phyloP scores from a whole-genome alignment of 176 grass and related monocot genomes.

The Oryza nivara region DNA sequence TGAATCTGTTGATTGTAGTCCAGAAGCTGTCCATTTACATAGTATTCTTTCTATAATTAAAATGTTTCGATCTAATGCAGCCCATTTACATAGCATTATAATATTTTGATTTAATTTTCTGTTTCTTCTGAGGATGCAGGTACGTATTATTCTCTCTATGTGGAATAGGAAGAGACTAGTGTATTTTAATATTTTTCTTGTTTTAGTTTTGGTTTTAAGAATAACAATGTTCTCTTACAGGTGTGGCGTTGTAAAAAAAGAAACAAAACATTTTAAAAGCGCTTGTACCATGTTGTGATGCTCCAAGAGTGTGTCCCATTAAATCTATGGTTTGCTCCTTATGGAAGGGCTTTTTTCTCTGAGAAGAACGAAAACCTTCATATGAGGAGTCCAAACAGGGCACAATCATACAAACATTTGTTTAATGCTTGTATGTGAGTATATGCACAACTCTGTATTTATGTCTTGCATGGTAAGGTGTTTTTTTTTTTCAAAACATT shows the following conservation, averaged over 20 bases:
- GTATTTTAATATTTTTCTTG: conserved; percentile 11
- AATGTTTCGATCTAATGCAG: background rate
- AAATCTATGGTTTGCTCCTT: conserved; percentile 46
- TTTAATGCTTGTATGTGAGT: conserved; percentile 64
- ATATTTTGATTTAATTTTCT: conserved; percentile 15
- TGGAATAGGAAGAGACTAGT: conserved; percentile 15
- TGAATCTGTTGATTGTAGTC: conserved; percentile 14
- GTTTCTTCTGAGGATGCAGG: conserved; percentile 24
- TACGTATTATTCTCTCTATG: conserved; percentile 22
- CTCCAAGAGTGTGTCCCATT: conserved; percentile 39
- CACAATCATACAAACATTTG: conserved; percentile 53
- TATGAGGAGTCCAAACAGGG: conserved; percentile 51
- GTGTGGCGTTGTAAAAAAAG: conserved; percentile 52
- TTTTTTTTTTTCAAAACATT: conserved; percentile 12
- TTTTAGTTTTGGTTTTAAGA: conserved; percentile 32
- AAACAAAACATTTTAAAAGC: conserved; percentile 43
- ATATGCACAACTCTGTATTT: conserved; percentile 46
- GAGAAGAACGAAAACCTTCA: conserved; percentile 19
- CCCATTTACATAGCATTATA: background rate
- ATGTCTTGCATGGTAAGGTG: conserved; percentile 23
- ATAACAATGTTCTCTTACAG: conserved; percentile 56
- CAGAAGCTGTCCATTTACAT: background rate
- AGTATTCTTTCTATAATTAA: background rate
- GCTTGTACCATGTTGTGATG: conserved; percentile 36
- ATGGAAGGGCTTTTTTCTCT: conserved; percentile 42